Base-by-base conservation (phyloP, 805 yeast genomes). In the Starmera amethionina region DNA sequence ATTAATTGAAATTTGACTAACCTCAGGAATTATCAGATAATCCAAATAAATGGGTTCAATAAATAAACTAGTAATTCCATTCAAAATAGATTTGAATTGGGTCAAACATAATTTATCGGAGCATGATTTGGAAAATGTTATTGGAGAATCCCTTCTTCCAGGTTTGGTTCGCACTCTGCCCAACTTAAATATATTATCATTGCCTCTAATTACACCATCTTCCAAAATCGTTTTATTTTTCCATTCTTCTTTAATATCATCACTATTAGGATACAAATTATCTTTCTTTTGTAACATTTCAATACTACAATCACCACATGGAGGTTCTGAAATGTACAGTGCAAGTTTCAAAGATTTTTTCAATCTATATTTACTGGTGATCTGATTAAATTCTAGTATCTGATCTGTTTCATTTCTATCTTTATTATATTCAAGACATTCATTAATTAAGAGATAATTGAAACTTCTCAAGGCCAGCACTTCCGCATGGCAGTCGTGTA, bases 401-500 rank as follows among this genome's bases (percentile, higher is more conserved):
- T 8, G 7, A 22, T 22, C 27, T 9, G 16, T 2, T 4, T 15
- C 25, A 32, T 9, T 22, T 28, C 9, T 44, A 1, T 32, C 46
- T 36, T 44, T 48, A 2, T 25, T 12, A 2, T 42, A 30, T 29
- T 39, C 47, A 31, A 34, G 28, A 30, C 48, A 42, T 31, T 55
- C 57, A 5, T 43, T 38, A 15, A 44, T 38, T 4, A 55, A 27
- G 35, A 46, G 36, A 41, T 51, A 36, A 49, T 89, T 89, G 54
- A 90, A 77, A 1, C 77, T 73, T 25, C 97, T 61, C 0, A 89
- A 42, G 0, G 82, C 74, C 13, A 93, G 60, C 2, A 88, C 72
- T 54, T 90, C 98, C 0, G 97, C 97, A 62, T 90, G 98, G 56
- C 79, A 66, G 58, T 90, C 97, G 52, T 90, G 97, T 0, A 90